Evolutionary conservation across 805 yeast genomes (phyloP), one percentile per base, ranked within the genome.

Genomic region (Candida vartiovaarae): DNA sequence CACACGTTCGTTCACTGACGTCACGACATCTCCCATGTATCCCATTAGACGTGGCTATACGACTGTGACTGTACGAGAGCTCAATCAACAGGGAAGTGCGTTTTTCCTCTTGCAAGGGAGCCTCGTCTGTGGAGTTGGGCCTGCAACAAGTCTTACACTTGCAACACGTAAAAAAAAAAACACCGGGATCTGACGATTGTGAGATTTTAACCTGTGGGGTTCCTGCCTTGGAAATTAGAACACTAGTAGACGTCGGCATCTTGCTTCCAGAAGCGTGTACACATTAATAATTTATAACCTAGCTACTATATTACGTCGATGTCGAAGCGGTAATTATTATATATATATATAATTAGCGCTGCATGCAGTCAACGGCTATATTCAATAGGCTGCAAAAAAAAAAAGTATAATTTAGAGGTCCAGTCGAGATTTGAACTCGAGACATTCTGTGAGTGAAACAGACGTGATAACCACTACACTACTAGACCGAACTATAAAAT

Each of bases 391-490:
- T n/a, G n/a, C n/a, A n/a, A n/a, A n/a, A n/a, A 26, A 38, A 38
- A 38, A 38, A 38, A 46, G 48, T 41, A 46, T 5, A 5, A 5
- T 8, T n/a, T 34, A 36, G 35, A 52, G 63, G 58, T 57, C 55
- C 58, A 56, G 63, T 51, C 63, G 62, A 57, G 63, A 59, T 52
- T 59, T 59, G 63, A 59, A 57, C 63, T 57, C 63, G 63, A 51
- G 61, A 57, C 63, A 56, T 59, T 57, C 63, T 59, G 61, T 53
- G 63, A 49, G 63, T 59, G 61, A 59, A 59, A 53, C 61, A 59
- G 63, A 59, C 63, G 63, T 59, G 63, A 59, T 59, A 59, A 59
- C 63, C 63, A 57, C 61, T 59, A 59, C 63, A 59, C 63, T 57
- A 59, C 63, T 56, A 54, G 55, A 57, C 63, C 62, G 7, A 11